Evolutionary conservation across 139 green algal genomes (phyloP), one percentile per base, ranked within the genome.

Genomic region (Auxenochlorella pyrenoidosa): DNA sequence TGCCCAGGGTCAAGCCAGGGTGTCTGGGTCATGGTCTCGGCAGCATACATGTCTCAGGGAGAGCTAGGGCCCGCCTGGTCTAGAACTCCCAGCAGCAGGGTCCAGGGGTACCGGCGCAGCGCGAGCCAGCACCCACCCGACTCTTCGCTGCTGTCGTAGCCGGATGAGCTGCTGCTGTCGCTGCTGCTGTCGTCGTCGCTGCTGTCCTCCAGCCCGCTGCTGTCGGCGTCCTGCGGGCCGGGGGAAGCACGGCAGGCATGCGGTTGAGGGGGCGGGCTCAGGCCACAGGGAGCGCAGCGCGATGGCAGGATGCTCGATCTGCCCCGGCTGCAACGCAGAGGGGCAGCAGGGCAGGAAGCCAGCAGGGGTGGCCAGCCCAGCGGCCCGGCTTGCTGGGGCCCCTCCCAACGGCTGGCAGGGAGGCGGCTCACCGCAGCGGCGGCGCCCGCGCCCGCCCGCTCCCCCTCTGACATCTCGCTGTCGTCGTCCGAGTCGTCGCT

Each of bases 391-490:
- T n/a, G n/a, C n/a, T n/a, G n/a, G n/a, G n/a, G n/a, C n/a, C n/a
- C n/a, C n/a, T n/a, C n/a, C n/a, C n/a, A n/a, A n/a, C n/a, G 47
- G 47, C 47, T 54, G 47, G 8, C 47, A 6, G 10, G 47, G 47
- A 10, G 47, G 8, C 47, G 10, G 47, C 79, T 59, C 79, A 73
- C 59, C 79, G 59, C 38, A 13, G 59, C 65, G 5, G 65, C 80
- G 26, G 63, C 63, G 16, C 30, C 75, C 32, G 47, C 63, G 2
- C 3, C 22, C 38, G 15, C 83, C 51, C 47, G 41, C 41, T 86
- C 82, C 47, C 59, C 75, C 24, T 88, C 84, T 16, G 79, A 84
- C 41, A 78, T 66, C 40, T 86, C 81, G 66, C 59, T 77, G 19
- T 59, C 59, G 47, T 82, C 58, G 34, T 80, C 63, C 43, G 75